These are phyloP conservation scores for Penicillium sp. DNA, from an alignment of 2,329 filamentous ascomycete species.

Conservation along the genomic window DNA sequence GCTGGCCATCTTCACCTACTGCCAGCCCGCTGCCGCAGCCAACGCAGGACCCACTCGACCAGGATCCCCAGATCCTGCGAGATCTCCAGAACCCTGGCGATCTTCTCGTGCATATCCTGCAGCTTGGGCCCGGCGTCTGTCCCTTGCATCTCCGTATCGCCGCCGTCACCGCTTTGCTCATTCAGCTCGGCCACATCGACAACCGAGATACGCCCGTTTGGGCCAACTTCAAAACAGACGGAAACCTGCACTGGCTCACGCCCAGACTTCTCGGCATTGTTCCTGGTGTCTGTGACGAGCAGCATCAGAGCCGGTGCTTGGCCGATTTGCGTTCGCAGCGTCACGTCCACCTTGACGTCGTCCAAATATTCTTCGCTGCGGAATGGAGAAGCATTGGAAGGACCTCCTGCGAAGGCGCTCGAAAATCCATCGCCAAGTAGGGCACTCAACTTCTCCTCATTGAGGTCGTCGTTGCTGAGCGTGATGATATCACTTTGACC, in stretches of 20 bases:
- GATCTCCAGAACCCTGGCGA: conserved; percentile 42
- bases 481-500: conserved; percentile 23
- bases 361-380: conserved; percentile 10
- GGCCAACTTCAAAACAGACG: conserved; percentile 42
- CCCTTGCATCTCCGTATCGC: conserved; percentile 23
- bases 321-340: conserved; percentile 41
- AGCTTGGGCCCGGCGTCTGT: conserved; percentile 15
- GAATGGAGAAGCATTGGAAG: conserved; percentile 3
- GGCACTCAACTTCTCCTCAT: conserved; percentile 56
- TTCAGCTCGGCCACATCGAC: conserved; percentile 38
- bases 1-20: conserved; percentile 19
- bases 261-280: conserved; percentile 7
- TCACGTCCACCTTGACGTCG: conserved; percentile 41
- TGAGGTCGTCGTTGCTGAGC: conserved; percentile 45
- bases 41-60: conserved; percentile 47
- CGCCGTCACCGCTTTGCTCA: conserved; percentile 13
- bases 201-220: conserved; percentile 44
- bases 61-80: conserved; percentile 49
- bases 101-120: conserved; percentile 35
- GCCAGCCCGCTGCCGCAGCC: conserved; percentile 34
- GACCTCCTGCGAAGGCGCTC: neutral
- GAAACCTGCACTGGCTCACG: conserved; percentile 29
- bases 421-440: conserved; percentile 44
- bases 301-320: conserved; percentile 42
- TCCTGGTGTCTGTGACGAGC: conserved; percentile 33